A percentile compares a stretch with the other conserved stretches of the same genome.
These are phyloP conservation scores for Saccharomyces hybrid DNA, from an alignment of 1,139 yeast species.

Conservation along the genomic window DNA sequence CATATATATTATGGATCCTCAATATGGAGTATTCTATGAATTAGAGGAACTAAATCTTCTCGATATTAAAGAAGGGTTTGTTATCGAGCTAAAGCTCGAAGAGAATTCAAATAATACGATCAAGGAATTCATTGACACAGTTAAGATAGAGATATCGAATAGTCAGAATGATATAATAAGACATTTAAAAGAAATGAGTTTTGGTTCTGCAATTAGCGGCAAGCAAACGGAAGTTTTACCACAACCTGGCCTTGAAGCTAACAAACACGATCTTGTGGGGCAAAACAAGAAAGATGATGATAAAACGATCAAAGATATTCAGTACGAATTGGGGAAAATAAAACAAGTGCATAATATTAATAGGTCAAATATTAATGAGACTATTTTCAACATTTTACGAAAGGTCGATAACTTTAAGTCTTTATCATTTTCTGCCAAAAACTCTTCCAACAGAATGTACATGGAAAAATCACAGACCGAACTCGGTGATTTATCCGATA, in stretches of 20 bases:
- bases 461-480: constrained; percentile 72
- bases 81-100: constrained; percentile 34
- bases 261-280: neutral
- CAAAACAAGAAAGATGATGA: neutral
- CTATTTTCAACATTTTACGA: constrained; percentile 40
- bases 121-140: neutral
- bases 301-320: constrained; percentile 34
- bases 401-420: constrained; percentile 45
- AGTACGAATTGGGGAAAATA: constrained; percentile 55
- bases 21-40: constrained; percentile 60
- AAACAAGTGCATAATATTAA: constrained; percentile 49
- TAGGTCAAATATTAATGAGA: constrained; percentile 36
- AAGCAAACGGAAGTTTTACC: neutral
- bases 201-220: neutral
- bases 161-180: constrained; percentile 3
- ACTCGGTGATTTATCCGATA: constrained; percentile 71
- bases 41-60: constrained; percentile 59
- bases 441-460: constrained; percentile 46
- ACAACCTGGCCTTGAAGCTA: neutral
- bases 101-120: neutral
- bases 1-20: constrained; percentile 64
- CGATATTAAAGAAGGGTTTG: constrained; percentile 54
- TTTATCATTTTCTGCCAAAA: constrained; percentile 30
- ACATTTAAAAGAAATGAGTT: neutral
- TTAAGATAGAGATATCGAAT: constrained; percentile 4